Percentiles rank a stretch among this genome's conserved stretches.
Conservation (phyloP, 306 rosid species). For the Vicia villosa region DNA sequence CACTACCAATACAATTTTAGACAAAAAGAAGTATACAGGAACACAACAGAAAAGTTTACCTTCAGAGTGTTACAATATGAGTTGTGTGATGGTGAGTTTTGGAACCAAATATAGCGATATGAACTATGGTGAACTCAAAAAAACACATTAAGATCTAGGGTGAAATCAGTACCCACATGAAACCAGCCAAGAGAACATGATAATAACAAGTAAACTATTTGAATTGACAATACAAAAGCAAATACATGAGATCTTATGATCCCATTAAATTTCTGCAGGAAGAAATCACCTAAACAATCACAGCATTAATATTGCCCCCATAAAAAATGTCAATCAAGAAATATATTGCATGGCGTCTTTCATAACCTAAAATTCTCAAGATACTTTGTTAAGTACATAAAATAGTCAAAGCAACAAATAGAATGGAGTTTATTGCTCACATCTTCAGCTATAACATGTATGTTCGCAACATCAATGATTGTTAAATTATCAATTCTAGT, state of each 20-base stretch:
- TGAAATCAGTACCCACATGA: not conserved
- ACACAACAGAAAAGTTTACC: too few relatives aligned
- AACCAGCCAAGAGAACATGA: slow-evolving; percentile 1
- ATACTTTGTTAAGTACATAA: not conserved
- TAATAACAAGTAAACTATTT: not conserved
- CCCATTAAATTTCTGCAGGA: not conserved
- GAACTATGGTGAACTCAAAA: too few relatives aligned
- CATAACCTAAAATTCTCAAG: not conserved
- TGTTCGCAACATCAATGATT: not conserved
- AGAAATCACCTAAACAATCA: not conserved
- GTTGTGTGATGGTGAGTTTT: too few relatives aligned
- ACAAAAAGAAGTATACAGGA: too few relatives aligned
- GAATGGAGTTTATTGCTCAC: slow-evolving; percentile 11
- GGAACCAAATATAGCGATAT: too few relatives aligned
- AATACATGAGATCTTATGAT: not conserved
- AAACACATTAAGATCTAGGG: too few relatives aligned
- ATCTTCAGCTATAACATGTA: not conserved
- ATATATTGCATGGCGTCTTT: slow-evolving; percentile 7
- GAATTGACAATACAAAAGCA: not conserved
- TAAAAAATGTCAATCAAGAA: slow-evolving; percentile 11
- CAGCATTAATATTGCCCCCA: not conserved
- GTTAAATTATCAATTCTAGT: not conserved
- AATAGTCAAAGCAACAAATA: not conserved
- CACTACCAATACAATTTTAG: too few relatives aligned
- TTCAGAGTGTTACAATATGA: too few relatives aligned